Percentiles rank a stretch among this genome's conserved stretches.
These are phyloP conservation scores for Leucosporidium yakuticum DNA, from an alignment of 768 basidiomycete species.

Conservation along the genomic window DNA sequence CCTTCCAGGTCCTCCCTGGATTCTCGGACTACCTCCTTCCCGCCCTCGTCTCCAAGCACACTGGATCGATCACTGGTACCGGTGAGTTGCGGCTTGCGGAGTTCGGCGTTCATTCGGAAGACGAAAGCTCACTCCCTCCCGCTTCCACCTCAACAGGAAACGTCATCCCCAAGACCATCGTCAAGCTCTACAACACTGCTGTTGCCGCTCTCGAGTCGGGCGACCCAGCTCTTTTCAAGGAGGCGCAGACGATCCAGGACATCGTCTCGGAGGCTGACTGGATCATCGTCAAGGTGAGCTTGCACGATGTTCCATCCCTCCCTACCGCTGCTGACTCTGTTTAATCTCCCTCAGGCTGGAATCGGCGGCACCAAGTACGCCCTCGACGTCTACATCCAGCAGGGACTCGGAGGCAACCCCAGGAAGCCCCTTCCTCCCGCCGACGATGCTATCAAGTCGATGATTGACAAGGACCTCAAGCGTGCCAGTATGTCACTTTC, in stretches of 20 bases:
- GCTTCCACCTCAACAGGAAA: constrained; percentile 37
- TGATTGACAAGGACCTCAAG: constrained; percentile 43
- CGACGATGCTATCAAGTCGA: constrained; percentile 39
- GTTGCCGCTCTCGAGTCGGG: constrained; percentile 41
- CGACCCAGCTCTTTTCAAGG: constrained; percentile 38
- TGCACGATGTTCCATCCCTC: too few species aligned
- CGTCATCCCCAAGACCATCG: constrained; percentile 46
- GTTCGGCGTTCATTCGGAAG: not conserved
- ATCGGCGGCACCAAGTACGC: constrained; percentile 45
- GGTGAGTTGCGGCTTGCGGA: too few species aligned
- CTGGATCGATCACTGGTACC: constrained; percentile 59
- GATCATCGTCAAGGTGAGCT: constrained; percentile 41
- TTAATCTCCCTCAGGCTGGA: constrained; percentile 36
- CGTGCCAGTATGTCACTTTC: constrained; percentile 16
- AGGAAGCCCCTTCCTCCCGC: constrained; percentile 42
- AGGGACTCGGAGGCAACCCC: constrained; percentile 42
- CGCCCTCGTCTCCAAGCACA: constrained; percentile 57
- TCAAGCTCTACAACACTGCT: constrained; percentile 43
- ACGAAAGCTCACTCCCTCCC: constrained; percentile 11
- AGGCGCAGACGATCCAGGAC: constrained; percentile 44
- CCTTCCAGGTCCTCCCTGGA: constrained; percentile 60
- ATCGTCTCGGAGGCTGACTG: constrained; percentile 44
- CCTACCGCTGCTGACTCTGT: too few species aligned
- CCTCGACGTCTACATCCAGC: constrained; percentile 41
- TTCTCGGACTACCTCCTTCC: constrained; percentile 62